Conservation (phyloP, 805 yeast genomes). For the Yamadazyma sp. region DNA sequence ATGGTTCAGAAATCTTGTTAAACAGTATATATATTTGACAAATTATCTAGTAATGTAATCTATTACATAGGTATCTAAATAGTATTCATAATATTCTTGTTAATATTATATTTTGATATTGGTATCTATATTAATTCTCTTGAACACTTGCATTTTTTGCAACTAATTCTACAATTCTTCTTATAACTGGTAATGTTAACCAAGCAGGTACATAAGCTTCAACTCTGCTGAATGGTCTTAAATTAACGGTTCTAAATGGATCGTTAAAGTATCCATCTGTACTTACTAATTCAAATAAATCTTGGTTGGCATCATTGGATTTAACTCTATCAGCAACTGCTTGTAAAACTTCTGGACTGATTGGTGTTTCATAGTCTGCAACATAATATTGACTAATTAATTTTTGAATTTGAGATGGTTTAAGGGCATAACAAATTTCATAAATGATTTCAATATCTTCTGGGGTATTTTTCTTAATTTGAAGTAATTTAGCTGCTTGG, state of each 20-base stretch:
- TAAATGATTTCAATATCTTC: conserved; percentile 89
- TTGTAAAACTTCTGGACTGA: conserved; percentile 74
- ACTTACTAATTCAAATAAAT: conserved; percentile 67
- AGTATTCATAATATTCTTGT: too few relatives aligned
- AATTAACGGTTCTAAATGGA: conserved; percentile 72
- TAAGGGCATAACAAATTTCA: conserved; percentile 91
- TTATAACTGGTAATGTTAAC: conserved; percentile 83
- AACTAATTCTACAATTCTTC: conserved; percentile 84
- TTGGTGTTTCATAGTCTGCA: conserved; percentile 94
- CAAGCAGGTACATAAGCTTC: conserved; percentile 95
- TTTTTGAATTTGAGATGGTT: conserved; percentile 94
- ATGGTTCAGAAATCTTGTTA: too few relatives aligned
- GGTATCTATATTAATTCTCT: too few relatives aligned
- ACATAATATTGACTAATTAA: conserved; percentile 82
- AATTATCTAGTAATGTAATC: too few relatives aligned
- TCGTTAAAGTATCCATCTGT: conserved; percentile 76
- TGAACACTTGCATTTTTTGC: conserved; percentile 78
- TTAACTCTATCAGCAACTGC: conserved; percentile 80
- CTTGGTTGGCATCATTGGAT: conserved; percentile 49
- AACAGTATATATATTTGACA: too few relatives aligned
- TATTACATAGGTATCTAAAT: too few relatives aligned
- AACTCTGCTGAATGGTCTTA: conserved; percentile 75
- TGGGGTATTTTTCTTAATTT: conserved; percentile 81
- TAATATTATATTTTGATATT: too few relatives aligned
- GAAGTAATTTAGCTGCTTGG: conserved; percentile 91